phyloP scores from a whole-genome alignment of 1,284 basidiomycete species.

The Fereydounia khargensis region DNA sequence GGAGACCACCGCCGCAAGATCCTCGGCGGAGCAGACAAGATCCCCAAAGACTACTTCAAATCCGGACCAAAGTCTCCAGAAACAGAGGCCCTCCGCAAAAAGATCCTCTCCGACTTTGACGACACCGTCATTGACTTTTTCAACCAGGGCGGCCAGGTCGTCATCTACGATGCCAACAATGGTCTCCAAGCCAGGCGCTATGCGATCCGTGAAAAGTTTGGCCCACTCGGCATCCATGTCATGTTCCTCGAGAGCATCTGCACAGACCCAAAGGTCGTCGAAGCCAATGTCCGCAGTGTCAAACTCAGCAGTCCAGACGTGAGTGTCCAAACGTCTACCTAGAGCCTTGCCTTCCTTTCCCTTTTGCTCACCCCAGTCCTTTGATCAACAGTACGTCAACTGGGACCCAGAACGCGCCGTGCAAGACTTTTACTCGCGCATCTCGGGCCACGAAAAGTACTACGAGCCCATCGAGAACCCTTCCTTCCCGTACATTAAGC shows the following conservation, averaged over 20 bases:
- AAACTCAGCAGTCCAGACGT: constrained; percentile 98
- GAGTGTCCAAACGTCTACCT: too few relatives aligned
- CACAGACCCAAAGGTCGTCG: constrained; percentile 77
- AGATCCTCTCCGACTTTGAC: constrained; percentile 78
- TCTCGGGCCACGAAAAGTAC: constrained; percentile 77
- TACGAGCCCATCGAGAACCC: constrained; percentile 78
- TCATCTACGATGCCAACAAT: constrained; percentile 99
- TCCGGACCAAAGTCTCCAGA: constrained; percentile 61
- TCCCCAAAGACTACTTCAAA: constrained; percentile 89
- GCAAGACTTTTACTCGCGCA: constrained; percentile 85
- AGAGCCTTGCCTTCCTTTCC: too few relatives aligned
- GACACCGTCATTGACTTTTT: constrained; percentile 83
- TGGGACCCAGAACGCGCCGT: constrained; percentile 92
- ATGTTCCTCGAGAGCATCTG: constrained; percentile 69
- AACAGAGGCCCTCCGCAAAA: constrained; percentile 73
- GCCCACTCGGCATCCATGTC: constrained; percentile 76
- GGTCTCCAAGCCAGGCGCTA: constrained; percentile 71
- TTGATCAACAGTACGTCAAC: constrained; percentile 69
- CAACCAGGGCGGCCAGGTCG: constrained; percentile 77
- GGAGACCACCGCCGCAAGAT: constrained; percentile 91
- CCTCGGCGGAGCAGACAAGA: constrained; percentile 78
- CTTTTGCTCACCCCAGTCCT: neutral
- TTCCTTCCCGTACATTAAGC: constrained; percentile 86
- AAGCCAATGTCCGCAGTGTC: constrained; percentile 89
- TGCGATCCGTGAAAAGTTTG: constrained; percentile 75